These are phyloP conservation scores for Hypoxylon cercidicola DNA, from an alignment of 495 filamentous ascomycete species.

Conservation along the genomic window DNA sequence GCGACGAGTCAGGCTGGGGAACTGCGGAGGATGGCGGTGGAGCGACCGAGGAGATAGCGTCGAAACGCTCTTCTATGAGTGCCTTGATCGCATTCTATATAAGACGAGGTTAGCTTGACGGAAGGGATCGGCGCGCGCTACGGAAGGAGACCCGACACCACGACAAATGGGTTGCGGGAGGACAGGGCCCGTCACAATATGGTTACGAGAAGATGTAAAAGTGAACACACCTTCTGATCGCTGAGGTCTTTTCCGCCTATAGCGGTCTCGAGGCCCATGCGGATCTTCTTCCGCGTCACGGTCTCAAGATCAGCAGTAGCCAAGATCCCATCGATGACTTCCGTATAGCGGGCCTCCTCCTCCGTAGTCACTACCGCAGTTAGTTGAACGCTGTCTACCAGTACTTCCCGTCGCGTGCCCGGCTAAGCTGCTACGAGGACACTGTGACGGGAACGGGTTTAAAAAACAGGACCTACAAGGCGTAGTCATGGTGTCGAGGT, in stretches of 20 bases:
- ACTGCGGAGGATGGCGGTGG: conserved; percentile 49
- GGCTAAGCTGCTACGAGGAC: conserved; percentile 1
- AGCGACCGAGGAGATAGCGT: conserved; percentile 70
- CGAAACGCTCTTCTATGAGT: conserved; percentile 91
- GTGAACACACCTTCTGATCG: conserved; percentile 76
- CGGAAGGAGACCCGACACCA: neutral
- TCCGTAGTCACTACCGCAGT: conserved; percentile 70
- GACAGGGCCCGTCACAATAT: neutral
- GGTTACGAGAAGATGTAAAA: neutral
- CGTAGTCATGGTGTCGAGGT: conserved; percentile 25
- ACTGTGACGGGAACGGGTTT: too few relatives aligned
- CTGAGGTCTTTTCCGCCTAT: conserved; percentile 82
- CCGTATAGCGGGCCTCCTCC: conserved; percentile 73
- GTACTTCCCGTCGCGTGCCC: neutral
- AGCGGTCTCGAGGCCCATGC: conserved; percentile 80
- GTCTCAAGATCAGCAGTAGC: conserved; percentile 83
- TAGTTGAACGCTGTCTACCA: conserved; percentile 10
- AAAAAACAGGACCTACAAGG: conserved; percentile 26
- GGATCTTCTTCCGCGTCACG: conserved; percentile 91
- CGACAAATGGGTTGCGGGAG: neutral
- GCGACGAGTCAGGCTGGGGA: conserved; percentile 36
- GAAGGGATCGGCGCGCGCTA: conserved; percentile 2
- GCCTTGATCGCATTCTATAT: conserved; percentile 78
- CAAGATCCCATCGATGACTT: conserved; percentile 93
- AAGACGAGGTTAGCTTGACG: conserved; percentile 14